These are phyloP conservation scores for Globisporangium polare DNA, from an alignment of 352 stramenopile species.

Conservation along the genomic window DNA sequence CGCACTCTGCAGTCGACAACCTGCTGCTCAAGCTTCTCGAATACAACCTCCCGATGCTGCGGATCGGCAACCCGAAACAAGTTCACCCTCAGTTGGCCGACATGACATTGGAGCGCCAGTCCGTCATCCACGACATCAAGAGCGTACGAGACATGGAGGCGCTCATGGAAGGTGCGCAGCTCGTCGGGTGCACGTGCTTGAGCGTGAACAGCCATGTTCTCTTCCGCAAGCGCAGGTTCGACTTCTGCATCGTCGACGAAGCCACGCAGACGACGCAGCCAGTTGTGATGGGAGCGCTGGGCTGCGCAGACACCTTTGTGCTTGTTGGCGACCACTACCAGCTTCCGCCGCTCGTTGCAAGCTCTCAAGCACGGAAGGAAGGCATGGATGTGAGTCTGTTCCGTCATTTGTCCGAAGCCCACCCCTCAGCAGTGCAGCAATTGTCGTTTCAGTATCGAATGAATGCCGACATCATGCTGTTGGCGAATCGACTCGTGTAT, in stretches of 20 bases:
- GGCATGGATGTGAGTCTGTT: conserved; percentile 91
- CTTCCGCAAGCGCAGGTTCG: conserved; percentile 88
- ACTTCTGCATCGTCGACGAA: conserved; percentile 99
- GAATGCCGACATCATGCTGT: conserved; percentile 94
- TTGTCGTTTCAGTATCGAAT: conserved; percentile 99
- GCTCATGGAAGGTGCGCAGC: conserved; percentile 39
- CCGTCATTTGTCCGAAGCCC: conserved; percentile 86
- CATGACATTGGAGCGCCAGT: conserved; percentile 42
- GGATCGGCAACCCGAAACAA: conserved; percentile 67
- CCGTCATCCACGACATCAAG: conserved; percentile 23
- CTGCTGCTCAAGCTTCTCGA: conserved; percentile 92
- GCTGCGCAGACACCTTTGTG: conserved; percentile 93
- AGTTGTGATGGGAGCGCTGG: conserved; percentile 90
- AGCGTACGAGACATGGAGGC: conserved; percentile 46
- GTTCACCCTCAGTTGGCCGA: conserved; percentile 65
- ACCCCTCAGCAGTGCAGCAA: conserved; percentile 87
- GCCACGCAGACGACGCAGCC: conserved; percentile 98
- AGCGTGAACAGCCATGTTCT: conserved; percentile 74
- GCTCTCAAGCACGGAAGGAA: conserved; percentile 76
- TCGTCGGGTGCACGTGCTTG: conserved; percentile 78
- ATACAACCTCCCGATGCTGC: conserved; percentile 59
- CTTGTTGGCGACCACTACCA: conserved; percentile 98
- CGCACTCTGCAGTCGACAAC: conserved; percentile 98
- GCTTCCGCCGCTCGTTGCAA: conserved; percentile 94
- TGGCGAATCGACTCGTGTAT: conserved; percentile 95